Base-by-base conservation (phyloP, 495 filamentous ascomycete genomes). In the Pseudotulostoma volvatum region DNA sequence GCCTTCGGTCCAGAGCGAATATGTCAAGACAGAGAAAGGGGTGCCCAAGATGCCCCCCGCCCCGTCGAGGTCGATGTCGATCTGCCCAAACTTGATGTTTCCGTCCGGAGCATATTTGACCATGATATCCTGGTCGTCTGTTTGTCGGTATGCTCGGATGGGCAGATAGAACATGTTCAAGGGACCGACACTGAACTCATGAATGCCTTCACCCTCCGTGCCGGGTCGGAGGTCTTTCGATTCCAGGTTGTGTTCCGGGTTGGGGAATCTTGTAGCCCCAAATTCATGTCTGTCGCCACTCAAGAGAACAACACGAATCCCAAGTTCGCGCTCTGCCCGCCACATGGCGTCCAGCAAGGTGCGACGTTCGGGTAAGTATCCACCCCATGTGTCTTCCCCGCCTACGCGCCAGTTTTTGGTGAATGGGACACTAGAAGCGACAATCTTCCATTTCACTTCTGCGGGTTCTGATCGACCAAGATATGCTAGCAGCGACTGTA, bases 281-380 rank as follows among this genome's bases (percentile, higher is more conserved):
- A 96, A 96, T 55, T 97, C 90, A 51, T 97, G 90, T 3, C 90
- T 60, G 48, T 97, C 90, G 8, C 90, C 90, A 23, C 78, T 84
- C 32, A 97, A 58, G 7, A 97, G 63, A 16, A 97, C 71, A 16
- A 97, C 74, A 18, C 86, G 83, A 13, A 79, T 60, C 3, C 80
- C 76, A 0, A 75, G 70, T n/a, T 62, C 62, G 14, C 67, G 57
- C 18, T 77, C 72, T 1, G 76, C 76, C 37, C 78, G 75, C 85
- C 90, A 95, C 75, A 94, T 93, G 7, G 81, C 79, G 49, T 93
- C 77, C 32, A 96, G 75, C 33, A 97, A 72, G 41, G 59, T 69
- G 19, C 66, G 70, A 11, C 90, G 76, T 59, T 97, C 90, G 33
- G 66, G 47, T 9, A 93, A 64, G 57, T 86, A 94, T 0, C 84